phyloP scores from a whole-genome alignment of 129 eudicot species.

The Pulicaria dysenterica region DNA sequence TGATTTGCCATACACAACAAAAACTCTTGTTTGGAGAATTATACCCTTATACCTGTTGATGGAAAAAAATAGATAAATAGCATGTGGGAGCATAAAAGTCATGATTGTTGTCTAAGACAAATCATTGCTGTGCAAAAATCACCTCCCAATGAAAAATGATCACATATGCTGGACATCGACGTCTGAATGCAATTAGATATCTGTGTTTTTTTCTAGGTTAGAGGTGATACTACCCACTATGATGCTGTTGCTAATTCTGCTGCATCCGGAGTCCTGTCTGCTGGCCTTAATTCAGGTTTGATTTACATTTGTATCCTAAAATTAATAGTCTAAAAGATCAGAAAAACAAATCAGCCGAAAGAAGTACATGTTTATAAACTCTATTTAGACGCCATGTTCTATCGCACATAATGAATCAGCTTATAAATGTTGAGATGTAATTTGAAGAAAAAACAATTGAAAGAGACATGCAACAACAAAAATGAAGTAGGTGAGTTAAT shows the following conservation, averaged over 20 bases:
- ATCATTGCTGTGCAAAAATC: too few relatives aligned
- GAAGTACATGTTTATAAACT: background rate
- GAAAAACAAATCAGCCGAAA: background rate
- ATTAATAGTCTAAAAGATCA: background rate
- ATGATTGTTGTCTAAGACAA: too few relatives aligned
- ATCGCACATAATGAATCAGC: background rate
- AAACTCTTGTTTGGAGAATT: too few relatives aligned
- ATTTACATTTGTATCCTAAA: constrained; percentile 18
- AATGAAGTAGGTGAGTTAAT: background rate
- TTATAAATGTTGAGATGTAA: background rate
- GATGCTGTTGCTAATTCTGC: constrained; percentile 92
- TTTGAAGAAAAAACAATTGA: background rate
- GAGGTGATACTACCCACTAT: constrained; percentile 91
- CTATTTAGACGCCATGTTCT: background rate
- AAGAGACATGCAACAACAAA: background rate
- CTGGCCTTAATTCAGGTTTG: constrained; percentile 82
- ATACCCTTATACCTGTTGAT: too few relatives aligned
- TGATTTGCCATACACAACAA: too few relatives aligned
- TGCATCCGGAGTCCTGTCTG: constrained; percentile 90
- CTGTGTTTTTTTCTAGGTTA: constrained; percentile 47
- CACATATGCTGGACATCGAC: constrained; percentile 4
- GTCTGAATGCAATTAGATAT: background rate
- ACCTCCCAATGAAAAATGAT: too few relatives aligned
- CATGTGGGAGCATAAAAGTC: too few relatives aligned
- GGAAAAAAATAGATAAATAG: too few relatives aligned